Evolutionary conservation across 768 basidiomycete species (phyloP).

Genomic region (Kwoniella mangroviensis): DNA sequence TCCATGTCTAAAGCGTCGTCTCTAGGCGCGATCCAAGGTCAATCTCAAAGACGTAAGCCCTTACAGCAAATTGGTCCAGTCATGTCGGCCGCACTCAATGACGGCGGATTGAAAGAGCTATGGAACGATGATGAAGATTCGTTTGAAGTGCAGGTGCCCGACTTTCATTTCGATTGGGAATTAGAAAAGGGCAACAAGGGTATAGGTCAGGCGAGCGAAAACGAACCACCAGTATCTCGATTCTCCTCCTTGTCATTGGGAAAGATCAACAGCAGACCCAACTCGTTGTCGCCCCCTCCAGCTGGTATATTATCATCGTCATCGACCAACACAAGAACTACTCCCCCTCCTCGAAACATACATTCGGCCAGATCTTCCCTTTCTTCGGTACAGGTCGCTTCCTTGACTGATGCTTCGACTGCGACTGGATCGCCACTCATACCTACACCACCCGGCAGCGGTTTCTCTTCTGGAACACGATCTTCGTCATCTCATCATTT

Average conservation of each 20-base stretch:
- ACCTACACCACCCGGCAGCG: constrained; percentile 38
- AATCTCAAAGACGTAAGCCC: background rate
- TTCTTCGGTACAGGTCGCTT: constrained; percentile 35
- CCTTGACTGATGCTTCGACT: constrained; percentile 44
- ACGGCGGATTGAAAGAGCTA: background rate
- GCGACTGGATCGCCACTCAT: constrained; percentile 35
- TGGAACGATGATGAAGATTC: constrained; percentile 36
- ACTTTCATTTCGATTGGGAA: constrained; percentile 50
- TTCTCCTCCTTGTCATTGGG: constrained; percentile 3
- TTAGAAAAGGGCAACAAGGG: constrained; percentile 22
- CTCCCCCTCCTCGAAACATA: constrained; percentile 12
- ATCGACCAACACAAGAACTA: constrained; percentile 2
- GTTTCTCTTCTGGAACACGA: constrained; percentile 2
- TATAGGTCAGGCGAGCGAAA: background rate
- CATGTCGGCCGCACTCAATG: background rate
- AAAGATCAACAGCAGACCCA: background rate
- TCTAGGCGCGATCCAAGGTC: background rate
- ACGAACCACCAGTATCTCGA: background rate
- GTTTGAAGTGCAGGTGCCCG: constrained; percentile 41
- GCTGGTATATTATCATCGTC: background rate
- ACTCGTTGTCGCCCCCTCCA: constrained; percentile 17
- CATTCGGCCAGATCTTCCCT: constrained; percentile 37
- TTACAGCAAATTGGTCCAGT: background rate
- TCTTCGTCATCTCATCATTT: constrained; percentile 11
- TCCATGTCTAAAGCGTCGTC: background rate